Base-by-base conservation (phyloP, 768 basidiomycete species). In the Serpula lacrymans region DNA sequence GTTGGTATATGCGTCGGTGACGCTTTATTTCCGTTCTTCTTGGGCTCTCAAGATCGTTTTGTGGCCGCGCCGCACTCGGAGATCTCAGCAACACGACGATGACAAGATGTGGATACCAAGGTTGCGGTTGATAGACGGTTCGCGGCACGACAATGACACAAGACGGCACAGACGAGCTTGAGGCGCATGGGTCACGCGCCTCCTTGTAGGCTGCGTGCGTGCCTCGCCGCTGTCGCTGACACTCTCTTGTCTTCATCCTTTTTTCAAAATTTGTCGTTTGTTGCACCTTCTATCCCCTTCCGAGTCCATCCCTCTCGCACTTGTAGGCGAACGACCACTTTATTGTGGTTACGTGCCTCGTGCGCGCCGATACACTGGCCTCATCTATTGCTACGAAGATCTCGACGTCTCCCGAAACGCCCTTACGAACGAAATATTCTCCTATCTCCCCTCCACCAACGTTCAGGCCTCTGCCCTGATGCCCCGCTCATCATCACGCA, bases 301-400 rank as follows among this genome's bases (percentile, higher is more conserved):
- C 69, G 49, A 57, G 54, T 66, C 77, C 64, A 58, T 68, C 75
- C 80, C 69, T 75, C 63, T 54, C 56, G 54, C 61, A 73, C 76
- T 79, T 61, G 78, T 77, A 74, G 71, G 75, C 74, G 81, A 40
- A 82, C 81, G 82, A 84, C 81, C 84, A 77, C 84, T 86, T 87
- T 42, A 61, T 54, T 86, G 85, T 75, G 83, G 84, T 83, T 78
- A 70, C 78, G 82, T 80, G 74, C 74, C 75, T 82, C 80, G 79
- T 71, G 71, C 72, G 67, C 69, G 81, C 84, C 84, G 65, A 88
- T 58, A 85, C 86, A 82, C 70, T 59, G 83, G 83, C 79, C 59
- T 74, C 75, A 64, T 65, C 61, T 49, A 47, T 55, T 63, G 7
- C 14, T n/a, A 37, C 18, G 35, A 37, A 13, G 31, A 33, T 33